phyloP scores from a whole-genome alignment of 1,139 yeast species.

The Taphrina communis region DNA sequence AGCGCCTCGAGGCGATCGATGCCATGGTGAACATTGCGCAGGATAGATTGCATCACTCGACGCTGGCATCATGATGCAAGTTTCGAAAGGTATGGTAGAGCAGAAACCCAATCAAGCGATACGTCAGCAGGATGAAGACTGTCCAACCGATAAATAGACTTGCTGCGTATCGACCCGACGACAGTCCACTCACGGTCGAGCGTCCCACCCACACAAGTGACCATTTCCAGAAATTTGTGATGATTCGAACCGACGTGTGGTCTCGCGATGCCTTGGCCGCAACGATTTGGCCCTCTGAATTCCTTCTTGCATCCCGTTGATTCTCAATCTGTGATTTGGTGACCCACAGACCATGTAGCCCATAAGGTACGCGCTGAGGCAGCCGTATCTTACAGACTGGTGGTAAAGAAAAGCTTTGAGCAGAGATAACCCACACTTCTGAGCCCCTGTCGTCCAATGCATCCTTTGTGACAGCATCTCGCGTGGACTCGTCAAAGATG shows the following conservation, averaged over 20 bases:
- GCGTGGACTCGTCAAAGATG: constrained; percentile 33
- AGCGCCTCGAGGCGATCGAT: constrained; percentile 19
- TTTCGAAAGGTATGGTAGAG: neutral
- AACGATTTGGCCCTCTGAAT: constrained; percentile 20
- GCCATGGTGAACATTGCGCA: constrained; percentile 33
- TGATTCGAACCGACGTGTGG: constrained; percentile 21
- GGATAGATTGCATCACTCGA: constrained; percentile 18
- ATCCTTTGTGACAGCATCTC: constrained; percentile 25
- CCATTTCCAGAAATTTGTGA: constrained; percentile 38
- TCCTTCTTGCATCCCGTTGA: constrained; percentile 23
- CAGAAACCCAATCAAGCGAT: constrained; percentile 11
- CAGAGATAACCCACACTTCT: constrained; percentile 38
- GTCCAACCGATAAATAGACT: constrained; percentile 11
- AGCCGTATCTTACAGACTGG: constrained; percentile 28
- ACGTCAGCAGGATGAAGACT: constrained; percentile 21
- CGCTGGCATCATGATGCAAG: neutral
- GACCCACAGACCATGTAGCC: constrained; percentile 41
- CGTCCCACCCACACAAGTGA: constrained; percentile 28
- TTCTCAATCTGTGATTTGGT: constrained; percentile 28
- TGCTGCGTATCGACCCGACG: constrained; percentile 24
- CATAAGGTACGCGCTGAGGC: constrained; percentile 41
- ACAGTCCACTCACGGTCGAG: constrained; percentile 21
- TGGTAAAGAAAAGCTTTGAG: constrained; percentile 23
- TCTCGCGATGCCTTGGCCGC: constrained; percentile 31
- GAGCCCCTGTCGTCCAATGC: constrained; percentile 33